Evolutionary conservation across 2,329 filamentous ascomycete species (phyloP).

Genomic region (Stagonosporopsis rhizophila): DNA sequence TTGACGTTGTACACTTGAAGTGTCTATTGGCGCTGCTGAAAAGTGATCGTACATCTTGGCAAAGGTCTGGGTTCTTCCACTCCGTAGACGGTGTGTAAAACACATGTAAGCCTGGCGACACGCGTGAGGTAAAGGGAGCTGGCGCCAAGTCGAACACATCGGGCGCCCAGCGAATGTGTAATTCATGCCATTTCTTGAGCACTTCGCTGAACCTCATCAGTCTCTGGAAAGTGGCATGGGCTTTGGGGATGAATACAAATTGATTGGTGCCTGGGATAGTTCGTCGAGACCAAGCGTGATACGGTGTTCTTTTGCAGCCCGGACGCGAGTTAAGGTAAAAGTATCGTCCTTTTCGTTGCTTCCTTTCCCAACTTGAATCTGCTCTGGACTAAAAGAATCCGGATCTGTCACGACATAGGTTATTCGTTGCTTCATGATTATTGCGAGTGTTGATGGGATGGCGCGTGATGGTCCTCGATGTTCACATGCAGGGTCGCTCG

Average conservation of each 20-base stretch:
- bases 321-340: conserved; percentile 65
- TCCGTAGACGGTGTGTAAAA: conserved; percentile 70
- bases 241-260: neutral
- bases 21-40: conserved; percentile 40
- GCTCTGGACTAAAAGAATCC: conserved; percentile 69
- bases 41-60: conserved; percentile 5
- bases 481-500: conserved; percentile 8
- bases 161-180: conserved; percentile 83
- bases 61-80: conserved; percentile 30
- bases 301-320: conserved; percentile 78
- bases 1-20: conserved; percentile 60
- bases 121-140: conserved; percentile 75
- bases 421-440: conserved; percentile 72
- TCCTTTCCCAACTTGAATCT: conserved; percentile 62
- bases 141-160: conserved; percentile 63
- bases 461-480: conserved; percentile 18
- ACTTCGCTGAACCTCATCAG: conserved; percentile 56
- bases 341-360: conserved; percentile 45
- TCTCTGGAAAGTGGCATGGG: neutral
- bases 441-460: conserved; percentile 16
- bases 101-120: conserved; percentile 82
- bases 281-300: conserved; percentile 77
- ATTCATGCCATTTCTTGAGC: conserved; percentile 70
- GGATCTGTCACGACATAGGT: conserved; percentile 74
- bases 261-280: conserved; percentile 61